Conservation (phyloP, 2,329 filamentous ascomycete genomes). For the Nothophaeocryptopus gaeumannii region DNA sequence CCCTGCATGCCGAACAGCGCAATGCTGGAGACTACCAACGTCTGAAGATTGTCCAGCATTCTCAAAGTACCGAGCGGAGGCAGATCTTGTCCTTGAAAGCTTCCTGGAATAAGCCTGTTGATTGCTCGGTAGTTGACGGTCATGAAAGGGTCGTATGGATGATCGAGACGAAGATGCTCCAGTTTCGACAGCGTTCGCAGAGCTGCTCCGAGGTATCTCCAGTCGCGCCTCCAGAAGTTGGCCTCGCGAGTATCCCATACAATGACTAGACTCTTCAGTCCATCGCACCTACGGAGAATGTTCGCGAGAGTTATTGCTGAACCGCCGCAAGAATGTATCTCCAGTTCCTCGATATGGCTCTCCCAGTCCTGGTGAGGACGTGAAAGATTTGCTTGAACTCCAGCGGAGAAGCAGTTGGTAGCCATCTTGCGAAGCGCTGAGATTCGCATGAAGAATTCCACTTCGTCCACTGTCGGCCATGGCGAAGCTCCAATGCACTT, state of each 20-base stretch:
- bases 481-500: too few species aligned
- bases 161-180: not conserved
- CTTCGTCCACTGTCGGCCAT: too few species aligned
- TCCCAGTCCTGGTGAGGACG: too few species aligned
- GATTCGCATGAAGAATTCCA: too few species aligned
- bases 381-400: too few species aligned
- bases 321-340: too few species aligned
- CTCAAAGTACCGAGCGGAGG: not conserved
- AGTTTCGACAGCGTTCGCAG: not conserved
- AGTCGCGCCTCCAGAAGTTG: slow-evolving; percentile 5
- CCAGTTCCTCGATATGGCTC: too few species aligned
- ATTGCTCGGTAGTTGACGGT: not conserved
- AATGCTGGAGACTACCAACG: not conserved
- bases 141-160: not conserved
- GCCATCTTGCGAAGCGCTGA: too few species aligned
- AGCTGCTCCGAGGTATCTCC: not conserved
- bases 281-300: too few species aligned
- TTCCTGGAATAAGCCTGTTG: not conserved
- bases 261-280: not conserved
- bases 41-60: not conserved
- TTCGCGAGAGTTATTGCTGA: too few species aligned
- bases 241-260: not conserved
- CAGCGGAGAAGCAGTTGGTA: too few species aligned
- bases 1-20: slow-evolving; percentile 1
- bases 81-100: not conserved